A percentile compares a stretch with the other conserved stretches of the same genome.
phyloP scores from a whole-genome alignment of 2,329 filamentous ascomycete genomes.

The Ampelomyces quisqualis region DNA sequence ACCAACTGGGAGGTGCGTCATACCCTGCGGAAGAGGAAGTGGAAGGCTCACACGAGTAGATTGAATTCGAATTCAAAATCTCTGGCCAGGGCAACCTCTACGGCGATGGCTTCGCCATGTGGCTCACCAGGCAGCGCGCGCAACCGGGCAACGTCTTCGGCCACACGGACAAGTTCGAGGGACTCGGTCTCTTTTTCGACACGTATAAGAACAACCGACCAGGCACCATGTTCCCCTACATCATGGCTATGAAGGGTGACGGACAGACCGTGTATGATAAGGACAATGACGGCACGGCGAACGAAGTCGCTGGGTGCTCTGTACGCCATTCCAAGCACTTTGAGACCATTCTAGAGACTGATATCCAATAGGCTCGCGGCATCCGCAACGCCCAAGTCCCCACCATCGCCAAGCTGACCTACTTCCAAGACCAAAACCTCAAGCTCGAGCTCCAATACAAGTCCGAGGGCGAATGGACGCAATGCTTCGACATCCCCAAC shows the following conservation, averaged over 20 bases:
- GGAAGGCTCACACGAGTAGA: conserved; percentile 49
- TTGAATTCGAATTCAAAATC: conserved; percentile 94
- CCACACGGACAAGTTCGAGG: conserved; percentile 83
- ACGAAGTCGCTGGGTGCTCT: conserved; percentile 91
- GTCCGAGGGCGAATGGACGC: conserved; percentile 79
- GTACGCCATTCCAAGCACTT: conserved; percentile 45
- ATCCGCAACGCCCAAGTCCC: conserved; percentile 72
- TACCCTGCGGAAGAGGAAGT: background rate
- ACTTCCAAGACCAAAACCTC: conserved; percentile 93
- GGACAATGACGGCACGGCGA: conserved; percentile 88
- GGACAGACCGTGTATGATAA: conserved; percentile 88
- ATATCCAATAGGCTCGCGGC: conserved; percentile 66
- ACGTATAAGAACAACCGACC: conserved; percentile 99
- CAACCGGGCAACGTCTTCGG: conserved; percentile 84
- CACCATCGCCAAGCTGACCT: conserved; percentile 86
- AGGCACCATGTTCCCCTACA: conserved; percentile 91
- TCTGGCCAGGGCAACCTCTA: conserved; percentile 85
- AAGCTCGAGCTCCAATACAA: conserved; percentile 95
- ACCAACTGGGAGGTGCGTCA: conserved; percentile 85
- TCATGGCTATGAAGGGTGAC: conserved; percentile 98
- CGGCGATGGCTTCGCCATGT: conserved; percentile 96
- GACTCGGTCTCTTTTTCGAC: conserved; percentile 92
- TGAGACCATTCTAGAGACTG: conserved; percentile 9
- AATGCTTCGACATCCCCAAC: conserved; percentile 74
- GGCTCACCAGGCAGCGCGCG: conserved; percentile 92